phyloP scores from a whole-genome alignment of 2,329 filamentous ascomycete species.

The Cucurbitaria berberidis region DNA sequence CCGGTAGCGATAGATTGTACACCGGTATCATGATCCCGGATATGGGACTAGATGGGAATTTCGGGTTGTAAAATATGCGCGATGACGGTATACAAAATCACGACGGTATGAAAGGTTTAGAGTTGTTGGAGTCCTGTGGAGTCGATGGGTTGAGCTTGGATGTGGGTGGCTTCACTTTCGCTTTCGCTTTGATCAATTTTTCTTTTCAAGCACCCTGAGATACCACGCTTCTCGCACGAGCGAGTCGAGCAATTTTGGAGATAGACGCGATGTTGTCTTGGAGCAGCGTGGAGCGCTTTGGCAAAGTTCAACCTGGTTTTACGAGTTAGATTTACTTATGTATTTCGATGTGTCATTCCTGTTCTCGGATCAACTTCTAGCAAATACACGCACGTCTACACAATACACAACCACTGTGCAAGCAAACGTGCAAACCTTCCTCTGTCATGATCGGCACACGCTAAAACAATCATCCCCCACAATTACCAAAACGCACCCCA shows the following conservation, averaged over 20 bases:
- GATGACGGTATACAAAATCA: background rate
- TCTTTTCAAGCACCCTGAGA: conserved; percentile 20
- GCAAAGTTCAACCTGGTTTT: background rate
- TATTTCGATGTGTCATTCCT: background rate
- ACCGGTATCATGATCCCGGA: conserved; percentile 47
- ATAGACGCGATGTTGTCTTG: conserved; percentile 1
- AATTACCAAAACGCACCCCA: no score
- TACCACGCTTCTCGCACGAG: conserved; percentile 29
- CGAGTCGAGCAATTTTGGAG: conserved; percentile 16
- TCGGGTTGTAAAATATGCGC: conserved; percentile 43
- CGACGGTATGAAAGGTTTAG: conserved; percentile 4
- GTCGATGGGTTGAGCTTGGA: conserved; percentile 1
- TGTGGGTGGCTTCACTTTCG: background rate
- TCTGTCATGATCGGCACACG: no score
- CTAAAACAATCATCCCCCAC: no score
- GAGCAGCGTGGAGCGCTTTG: background rate
- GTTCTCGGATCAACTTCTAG: background rate
- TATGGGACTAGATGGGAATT: conserved; percentile 49
- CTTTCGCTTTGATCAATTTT: background rate
- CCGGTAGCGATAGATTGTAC: conserved; percentile 42
- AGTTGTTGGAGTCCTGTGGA: background rate
- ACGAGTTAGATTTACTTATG: no score
- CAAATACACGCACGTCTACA: background rate
- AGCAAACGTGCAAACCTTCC: no score
- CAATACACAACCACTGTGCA: no score